Conservation (phyloP, 2,329 filamentous ascomycete genomes). For the Fusarium goolgardi region DNA sequence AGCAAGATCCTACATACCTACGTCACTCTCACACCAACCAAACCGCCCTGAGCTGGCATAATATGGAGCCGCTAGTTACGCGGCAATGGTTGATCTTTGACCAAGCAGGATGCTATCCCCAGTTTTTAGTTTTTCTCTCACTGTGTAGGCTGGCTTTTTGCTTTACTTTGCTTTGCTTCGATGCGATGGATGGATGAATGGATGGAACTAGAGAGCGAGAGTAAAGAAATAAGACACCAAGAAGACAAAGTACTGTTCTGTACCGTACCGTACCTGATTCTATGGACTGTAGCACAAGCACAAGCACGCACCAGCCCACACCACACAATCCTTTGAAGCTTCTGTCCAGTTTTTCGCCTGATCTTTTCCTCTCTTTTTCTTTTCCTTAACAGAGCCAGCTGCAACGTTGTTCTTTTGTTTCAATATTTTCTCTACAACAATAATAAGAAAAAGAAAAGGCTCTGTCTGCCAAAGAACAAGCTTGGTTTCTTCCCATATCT, state of each 20-base stretch:
- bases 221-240: background rate
- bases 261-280: slow-evolving; percentile 6
- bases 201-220: background rate
- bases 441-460: background rate
- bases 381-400: slow-evolving; percentile 4
- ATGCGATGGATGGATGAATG: background rate
- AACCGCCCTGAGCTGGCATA: background rate
- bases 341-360: slow-evolving; percentile 11
- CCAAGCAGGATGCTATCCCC: slow-evolving; percentile 26
- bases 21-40: slow-evolving; percentile 33
- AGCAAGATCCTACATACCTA: slow-evolving; percentile 5
- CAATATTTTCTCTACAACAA: background rate
- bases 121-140: slow-evolving; percentile 14
- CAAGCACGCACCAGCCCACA: slow-evolving; percentile 7
- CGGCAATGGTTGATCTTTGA: slow-evolving; percentile 26
- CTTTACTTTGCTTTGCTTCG: background rate
- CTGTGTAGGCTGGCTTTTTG: slow-evolving; percentile 6
- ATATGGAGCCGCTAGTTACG: slow-evolving; percentile 35
- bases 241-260: background rate
- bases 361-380: slow-evolving; percentile 1
- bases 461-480: slow-evolving; percentile 3
- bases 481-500: slow-evolving; percentile 18
- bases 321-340: background rate
- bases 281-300: slow-evolving; percentile 4
- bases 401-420: slow-evolving; percentile 31